phyloP scores from a whole-genome alignment of 208 protist species.

The Leishmania amazonensis region DNA sequence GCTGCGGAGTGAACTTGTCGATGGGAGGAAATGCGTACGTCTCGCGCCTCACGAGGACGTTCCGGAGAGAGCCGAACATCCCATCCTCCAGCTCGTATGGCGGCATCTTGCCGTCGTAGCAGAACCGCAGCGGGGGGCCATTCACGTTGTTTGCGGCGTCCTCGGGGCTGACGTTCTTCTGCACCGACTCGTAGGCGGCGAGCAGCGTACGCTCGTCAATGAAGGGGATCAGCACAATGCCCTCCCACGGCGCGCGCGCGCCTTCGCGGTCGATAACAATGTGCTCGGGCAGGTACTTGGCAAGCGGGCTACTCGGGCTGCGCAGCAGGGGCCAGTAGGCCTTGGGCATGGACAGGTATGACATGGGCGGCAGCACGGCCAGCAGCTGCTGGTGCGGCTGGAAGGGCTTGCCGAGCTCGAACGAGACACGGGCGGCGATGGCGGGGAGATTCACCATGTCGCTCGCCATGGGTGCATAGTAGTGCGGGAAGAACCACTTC shows the following conservation, averaged over 20 bases:
- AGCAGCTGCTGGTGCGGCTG: constrained; percentile 97
- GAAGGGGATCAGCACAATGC: constrained; percentile 93
- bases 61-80: constrained; percentile 63
- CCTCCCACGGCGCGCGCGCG: constrained; percentile 87
- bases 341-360: constrained; percentile 86
- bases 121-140: constrained; percentile 64
- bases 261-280: constrained; percentile 91
- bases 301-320: constrained; percentile 70
- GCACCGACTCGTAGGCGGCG: constrained; percentile 78
- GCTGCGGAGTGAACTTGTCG: constrained; percentile 52
- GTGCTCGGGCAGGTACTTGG: constrained; percentile 82
- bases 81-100: constrained; percentile 49
- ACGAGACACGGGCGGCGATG: constrained; percentile 55
- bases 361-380: constrained; percentile 96
- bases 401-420: constrained; percentile 83
- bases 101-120: constrained; percentile 62
- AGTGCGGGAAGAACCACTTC: constrained; percentile 94
- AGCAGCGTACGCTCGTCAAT: constrained; percentile 83
- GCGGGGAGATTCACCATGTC: constrained; percentile 85
- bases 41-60: constrained; percentile 55
- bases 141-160: constrained; percentile 72
- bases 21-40: constrained; percentile 59
- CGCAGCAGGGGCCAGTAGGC: constrained; percentile 88
- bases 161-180: constrained; percentile 60
- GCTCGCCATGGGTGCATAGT: constrained; percentile 93